Base-by-base conservation (phyloP, 1,284 basidiomycete genomes). In the Somion occarium region DNA sequence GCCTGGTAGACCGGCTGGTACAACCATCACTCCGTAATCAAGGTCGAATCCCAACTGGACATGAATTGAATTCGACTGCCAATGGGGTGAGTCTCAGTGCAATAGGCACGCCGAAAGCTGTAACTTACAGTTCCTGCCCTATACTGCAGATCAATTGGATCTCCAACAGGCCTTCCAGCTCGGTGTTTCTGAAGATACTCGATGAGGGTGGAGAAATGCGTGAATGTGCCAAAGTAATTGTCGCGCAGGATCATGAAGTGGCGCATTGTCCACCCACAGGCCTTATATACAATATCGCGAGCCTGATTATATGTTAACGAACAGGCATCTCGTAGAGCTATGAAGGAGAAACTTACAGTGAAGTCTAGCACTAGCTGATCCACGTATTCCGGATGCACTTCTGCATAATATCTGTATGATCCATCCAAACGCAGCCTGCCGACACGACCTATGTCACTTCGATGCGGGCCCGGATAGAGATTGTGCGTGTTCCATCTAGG, bases 151-250 rank as follows among this genome's bases (percentile, higher is more conserved):
- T 80, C 72, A 1, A 94, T 75, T 1, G 91, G 91, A 67, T 97
- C 93, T 3, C 93, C 93, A 3, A 83, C 73, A 20, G 80, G 74
- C 3, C 76, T 67, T 3, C 78, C 78, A 52, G 71, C 73, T 48
- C 73, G 76, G 24, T 80, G 77, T 64, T 84, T 87, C 50, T 85
- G 80, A 48, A 93, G 71, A 63, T 91, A 94, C 69, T 97, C 94
- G 25, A 79, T 79, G 46, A 92, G 75, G 0, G 91, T 95, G 5
- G 85, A 85, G 62, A 93, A 97, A 59, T 94, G 89, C 1, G 93
- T 96, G 67, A 94, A 97, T 3, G 80, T 78, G 18, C 94, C 94
- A 51, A 96, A 84, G 66, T 97, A 97, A 65, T 97, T 96, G 60
- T 95, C 92, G 50, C 88, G 83, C 48, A 96, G 63, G 44, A 88